Conservation (phyloP, 75 land plant genomes). For the Adiantum capillusveneris region DNA sequence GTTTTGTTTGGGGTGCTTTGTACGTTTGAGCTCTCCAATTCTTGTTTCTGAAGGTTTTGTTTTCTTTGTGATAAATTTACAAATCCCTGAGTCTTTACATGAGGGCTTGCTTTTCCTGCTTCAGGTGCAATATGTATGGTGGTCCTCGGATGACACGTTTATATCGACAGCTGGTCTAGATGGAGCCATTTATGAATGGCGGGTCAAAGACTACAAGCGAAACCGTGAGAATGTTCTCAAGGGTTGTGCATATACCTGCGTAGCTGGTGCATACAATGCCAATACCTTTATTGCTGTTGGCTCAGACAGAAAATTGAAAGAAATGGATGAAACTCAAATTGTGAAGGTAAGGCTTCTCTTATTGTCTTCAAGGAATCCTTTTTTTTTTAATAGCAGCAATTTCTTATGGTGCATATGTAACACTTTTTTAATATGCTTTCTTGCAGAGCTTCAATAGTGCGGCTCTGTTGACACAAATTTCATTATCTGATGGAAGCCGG, state of each 20-base stretch:
- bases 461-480: conserved; percentile 21
- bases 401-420: too few species aligned
- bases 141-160: conserved; percentile 27
- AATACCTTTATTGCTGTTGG: conserved; percentile 36
- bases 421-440: neutral
- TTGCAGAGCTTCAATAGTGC: conserved; percentile 29
- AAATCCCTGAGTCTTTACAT: too few species aligned
- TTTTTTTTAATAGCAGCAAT: too few species aligned
- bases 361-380: too few species aligned
- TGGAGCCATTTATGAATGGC: conserved; percentile 40
- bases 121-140: conserved; percentile 29
- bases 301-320: conserved; percentile 33
- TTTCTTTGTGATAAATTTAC: too few species aligned
- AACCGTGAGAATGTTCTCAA: conserved; percentile 33
- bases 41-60: too few species aligned
- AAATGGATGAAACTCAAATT: conserved; percentile 23
- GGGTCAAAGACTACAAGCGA: conserved; percentile 25
- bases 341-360: conserved; percentile 15
- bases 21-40: too few species aligned
- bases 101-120: too few species aligned
- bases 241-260: conserved; percentile 26
- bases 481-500: conserved; percentile 28
- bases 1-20: too few species aligned
- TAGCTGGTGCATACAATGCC: conserved; percentile 18
- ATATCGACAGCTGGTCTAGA: conserved; percentile 31